phyloP scores from a whole-genome alignment of 139 green algal genomes.

The Volvox africanus region DNA sequence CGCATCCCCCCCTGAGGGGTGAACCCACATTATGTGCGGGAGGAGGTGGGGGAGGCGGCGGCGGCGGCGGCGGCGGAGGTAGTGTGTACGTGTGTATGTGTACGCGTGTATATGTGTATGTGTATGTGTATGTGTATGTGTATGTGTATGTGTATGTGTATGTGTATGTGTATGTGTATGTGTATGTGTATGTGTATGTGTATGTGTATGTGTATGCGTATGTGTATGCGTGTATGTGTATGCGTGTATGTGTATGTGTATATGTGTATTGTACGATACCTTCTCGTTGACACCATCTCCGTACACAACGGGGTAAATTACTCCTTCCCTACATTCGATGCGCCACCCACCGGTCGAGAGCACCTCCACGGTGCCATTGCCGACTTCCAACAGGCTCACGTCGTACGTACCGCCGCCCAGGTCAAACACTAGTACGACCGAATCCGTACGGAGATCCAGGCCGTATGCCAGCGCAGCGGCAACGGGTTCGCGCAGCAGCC shows the following conservation, averaged over 20 bases:
- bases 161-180: no score
- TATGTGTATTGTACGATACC: no score
- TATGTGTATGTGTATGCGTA: no score
- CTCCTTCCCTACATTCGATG: no score
- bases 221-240: no score
- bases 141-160: no score
- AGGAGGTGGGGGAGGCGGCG: not conserved
- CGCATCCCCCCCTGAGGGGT: conserved; percentile 84
- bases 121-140: no score
- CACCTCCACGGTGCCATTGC: conserved; percentile 89
- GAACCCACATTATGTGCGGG: not conserved
- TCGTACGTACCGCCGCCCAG: conserved; percentile 94
- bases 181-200: no score
- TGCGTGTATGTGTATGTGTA: no score
- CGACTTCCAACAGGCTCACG: conserved; percentile 89
- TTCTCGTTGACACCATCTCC: no score
- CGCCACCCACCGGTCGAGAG: conserved; percentile 81
- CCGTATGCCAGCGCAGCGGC: conserved; percentile 92
- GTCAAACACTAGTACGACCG: conserved; percentile 93
- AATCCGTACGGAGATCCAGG: conserved; percentile 81
- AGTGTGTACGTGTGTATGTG: not conserved
- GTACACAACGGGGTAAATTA: no score
- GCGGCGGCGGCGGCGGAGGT: no score
- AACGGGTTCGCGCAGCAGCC: conserved; percentile 89
- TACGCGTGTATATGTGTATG: not conserved